Base-by-base conservation (phyloP, 2,329 filamentous ascomycete genomes). In the Penicillium crustosum region DNA sequence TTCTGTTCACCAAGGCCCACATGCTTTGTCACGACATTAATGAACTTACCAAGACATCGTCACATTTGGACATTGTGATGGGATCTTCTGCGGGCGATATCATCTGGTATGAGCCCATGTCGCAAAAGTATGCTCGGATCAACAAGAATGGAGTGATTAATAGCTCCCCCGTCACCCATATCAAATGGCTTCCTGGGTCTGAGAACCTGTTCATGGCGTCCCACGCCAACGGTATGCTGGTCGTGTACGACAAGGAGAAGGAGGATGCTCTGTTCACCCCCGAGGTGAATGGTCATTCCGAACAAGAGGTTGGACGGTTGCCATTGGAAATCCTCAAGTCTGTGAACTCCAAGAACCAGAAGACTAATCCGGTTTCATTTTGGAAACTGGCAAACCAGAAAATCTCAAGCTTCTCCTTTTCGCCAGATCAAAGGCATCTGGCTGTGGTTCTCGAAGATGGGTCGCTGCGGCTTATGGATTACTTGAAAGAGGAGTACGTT, bases 111-210 rank as follows among this genome's bases (percentile, higher is more conserved):
- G 94, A 99, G 75, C 93, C 94, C 12, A 90, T 97, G 69, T 93
- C 92, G 39, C 93, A 97, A 69, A 92, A 95, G 72, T 99, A 99
- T 75, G 90, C 91, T 3, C 87, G 94, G 21, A 82, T 99, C 68
- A 99, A 99, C 73, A 99, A 99, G 78, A 97, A 97, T 73, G 93
- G 93, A 25, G 84, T 89, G 55, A 95, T 97, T 74, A 96, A 96
- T 68, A 83, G 84, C 50, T 91, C 90, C 1, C 88, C 93, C 0
- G 89, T 97, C 2, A 89, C 90, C 0, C 87, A 93, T 61, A 95
- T 99, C 63, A 85, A 86, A 70, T 99, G 94, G 94, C 86, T 99
- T 55, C 94, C 94, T 0, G 90, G 91, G 29, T 96, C 93, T 7
- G 94, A 99, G 70, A 95, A 90, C 63, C 80, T 96, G 15, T 97